Conservation (phyloP, 202 grass and related monocot species). For the Hordeum pubiflorum region DNA sequence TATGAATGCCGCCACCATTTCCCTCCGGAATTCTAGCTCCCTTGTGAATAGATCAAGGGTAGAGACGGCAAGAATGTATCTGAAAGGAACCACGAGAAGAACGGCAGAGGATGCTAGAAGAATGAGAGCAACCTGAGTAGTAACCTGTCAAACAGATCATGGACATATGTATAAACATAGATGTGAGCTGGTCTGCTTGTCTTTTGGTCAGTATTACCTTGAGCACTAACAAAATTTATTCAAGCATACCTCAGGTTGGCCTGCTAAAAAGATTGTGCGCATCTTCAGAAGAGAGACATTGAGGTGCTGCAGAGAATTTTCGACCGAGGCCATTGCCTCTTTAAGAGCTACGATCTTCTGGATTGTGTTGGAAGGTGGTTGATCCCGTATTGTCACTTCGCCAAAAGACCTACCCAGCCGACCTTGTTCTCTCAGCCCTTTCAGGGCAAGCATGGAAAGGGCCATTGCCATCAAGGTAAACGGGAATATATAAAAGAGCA, state of each 20-base stretch:
- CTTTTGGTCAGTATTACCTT: background rate
- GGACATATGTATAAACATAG: background rate
- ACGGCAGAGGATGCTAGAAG: conserved; percentile 54
- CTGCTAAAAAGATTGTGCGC: conserved; percentile 64
- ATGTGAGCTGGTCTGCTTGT: background rate
- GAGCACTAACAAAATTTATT: background rate
- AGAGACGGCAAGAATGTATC: conserved; percentile 57
- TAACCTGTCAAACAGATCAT: conserved; percentile 56
- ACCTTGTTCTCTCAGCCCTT: conserved; percentile 85
- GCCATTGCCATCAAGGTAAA: conserved; percentile 58
- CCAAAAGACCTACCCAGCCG: conserved; percentile 82
- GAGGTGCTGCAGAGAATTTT: conserved; percentile 82
- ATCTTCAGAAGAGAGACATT: conserved; percentile 84
- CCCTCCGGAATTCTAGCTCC: conserved; percentile 61
- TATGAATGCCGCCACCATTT: conserved; percentile 66
- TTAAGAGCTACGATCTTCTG: conserved; percentile 88
- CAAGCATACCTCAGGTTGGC: conserved; percentile 77
- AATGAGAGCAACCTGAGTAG: conserved; percentile 66
- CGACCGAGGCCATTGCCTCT: conserved; percentile 85
- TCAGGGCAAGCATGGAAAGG: conserved; percentile 72
- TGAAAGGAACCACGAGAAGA: conserved; percentile 81
- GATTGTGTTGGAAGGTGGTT: conserved; percentile 92
- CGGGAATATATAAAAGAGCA: conserved; percentile 70
- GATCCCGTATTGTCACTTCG: conserved; percentile 76
- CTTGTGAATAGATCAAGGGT: conserved; percentile 72